These are phyloP conservation scores for Discostella stelligeroides DNA, from an alignment of 108 stramenopile genomes.

Conservation along the genomic window DNA sequence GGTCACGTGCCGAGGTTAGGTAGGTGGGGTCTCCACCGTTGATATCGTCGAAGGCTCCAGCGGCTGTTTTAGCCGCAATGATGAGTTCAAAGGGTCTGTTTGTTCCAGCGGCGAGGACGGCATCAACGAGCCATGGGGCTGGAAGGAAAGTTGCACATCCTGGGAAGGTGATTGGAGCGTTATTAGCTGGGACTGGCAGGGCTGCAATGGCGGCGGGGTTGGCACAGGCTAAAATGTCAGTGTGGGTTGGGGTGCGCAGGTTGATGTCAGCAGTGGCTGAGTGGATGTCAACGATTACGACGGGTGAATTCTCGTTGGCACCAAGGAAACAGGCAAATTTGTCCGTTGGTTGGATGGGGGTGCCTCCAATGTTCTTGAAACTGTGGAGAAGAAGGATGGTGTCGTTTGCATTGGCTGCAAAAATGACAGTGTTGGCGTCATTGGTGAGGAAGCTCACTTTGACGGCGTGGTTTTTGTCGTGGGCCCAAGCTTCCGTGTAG, in stretches of 20 bases:
- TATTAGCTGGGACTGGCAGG: background rate
- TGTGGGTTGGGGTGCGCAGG: no score
- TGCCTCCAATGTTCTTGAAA: slow-evolving; percentile 1
- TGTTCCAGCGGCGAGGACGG: background rate
- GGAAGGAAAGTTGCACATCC: no score
- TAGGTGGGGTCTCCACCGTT: no score
- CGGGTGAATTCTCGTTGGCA: background rate
- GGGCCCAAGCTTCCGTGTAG: background rate
- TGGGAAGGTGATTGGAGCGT: slow-evolving; percentile 7
- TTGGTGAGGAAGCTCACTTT: background rate
- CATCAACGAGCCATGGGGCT: background rate
- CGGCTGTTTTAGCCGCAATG: no score
- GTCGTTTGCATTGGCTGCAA: background rate
- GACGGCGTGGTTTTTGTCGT: background rate
- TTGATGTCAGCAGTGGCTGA: background rate
- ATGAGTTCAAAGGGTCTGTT: background rate
- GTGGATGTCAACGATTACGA: background rate
- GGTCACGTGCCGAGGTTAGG: no score
- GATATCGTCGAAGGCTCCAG: no score
- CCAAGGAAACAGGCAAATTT: background rate
- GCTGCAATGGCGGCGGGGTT: background rate
- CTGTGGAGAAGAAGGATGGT: background rate
- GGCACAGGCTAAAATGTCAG: no score
- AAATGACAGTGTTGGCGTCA: background rate
- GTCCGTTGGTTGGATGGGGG: background rate